Evolutionary conservation across 192 early-diverging fungal species (phyloP).

Genomic region (Paraglomus brasilianum): DNA sequence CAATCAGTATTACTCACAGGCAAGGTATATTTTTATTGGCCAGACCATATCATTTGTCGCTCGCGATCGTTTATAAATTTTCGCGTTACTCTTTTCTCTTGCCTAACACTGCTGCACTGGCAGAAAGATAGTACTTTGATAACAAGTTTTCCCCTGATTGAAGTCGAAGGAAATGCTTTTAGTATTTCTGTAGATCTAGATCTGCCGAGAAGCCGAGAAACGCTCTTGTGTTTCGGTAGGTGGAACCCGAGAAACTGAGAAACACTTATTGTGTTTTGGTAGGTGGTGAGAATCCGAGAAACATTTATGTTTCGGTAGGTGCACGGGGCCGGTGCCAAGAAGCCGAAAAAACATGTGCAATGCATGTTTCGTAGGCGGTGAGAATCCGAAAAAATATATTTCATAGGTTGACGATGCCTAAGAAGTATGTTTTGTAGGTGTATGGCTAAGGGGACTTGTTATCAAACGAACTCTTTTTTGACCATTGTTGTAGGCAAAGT

Average conservation of each 20-base stretch:
- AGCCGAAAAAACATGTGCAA: slow-evolving; percentile 21
- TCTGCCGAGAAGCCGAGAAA: slow-evolving; percentile 18
- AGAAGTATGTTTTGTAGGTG: slow-evolving; percentile 26
- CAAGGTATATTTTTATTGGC: too few species aligned
- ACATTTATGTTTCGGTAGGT: slow-evolving; percentile 16
- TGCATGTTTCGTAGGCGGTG: slow-evolving; percentile 24
- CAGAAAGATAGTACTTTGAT: too few species aligned
- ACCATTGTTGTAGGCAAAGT: slow-evolving; percentile 25
- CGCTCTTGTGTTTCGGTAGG: slow-evolving; percentile 24
- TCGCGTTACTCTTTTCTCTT: too few species aligned
- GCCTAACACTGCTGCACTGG: too few species aligned
- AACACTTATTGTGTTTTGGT: slow-evolving; percentile 25
- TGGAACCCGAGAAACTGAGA: slow-evolving; percentile 24
- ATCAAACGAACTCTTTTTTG: slow-evolving; percentile 26
- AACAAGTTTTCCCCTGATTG: slow-evolving; percentile 16
- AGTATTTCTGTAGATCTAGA: slow-evolving; percentile 11
- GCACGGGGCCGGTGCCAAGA: background rate
- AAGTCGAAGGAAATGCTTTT: slow-evolving; percentile 14
- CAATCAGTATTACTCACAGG: too few species aligned
- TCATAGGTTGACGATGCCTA: slow-evolving; percentile 16
- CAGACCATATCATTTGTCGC: too few species aligned
- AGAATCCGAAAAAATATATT: slow-evolving; percentile 21
- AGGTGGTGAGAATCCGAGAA: slow-evolving; percentile 23
- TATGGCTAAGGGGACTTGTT: slow-evolving; percentile 18
- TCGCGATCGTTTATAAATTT: too few species aligned